Conservation (phyloP, 768 basidiomycete species). For the Amanita fuliginea region DNA sequence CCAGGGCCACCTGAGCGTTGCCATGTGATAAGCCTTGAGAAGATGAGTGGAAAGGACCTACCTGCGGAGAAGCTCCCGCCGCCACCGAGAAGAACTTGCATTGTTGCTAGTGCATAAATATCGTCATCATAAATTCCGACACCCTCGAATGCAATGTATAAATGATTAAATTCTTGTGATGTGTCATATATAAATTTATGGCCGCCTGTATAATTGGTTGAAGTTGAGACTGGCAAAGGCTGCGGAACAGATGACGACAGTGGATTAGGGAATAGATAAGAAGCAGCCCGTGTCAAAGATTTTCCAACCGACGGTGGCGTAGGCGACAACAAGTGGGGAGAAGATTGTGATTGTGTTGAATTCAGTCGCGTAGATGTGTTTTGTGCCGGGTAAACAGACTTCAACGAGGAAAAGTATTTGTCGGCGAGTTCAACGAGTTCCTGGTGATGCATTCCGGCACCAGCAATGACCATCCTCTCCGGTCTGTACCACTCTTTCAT, state of each 20-base stretch:
- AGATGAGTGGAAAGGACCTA: slow-evolving; percentile 15
- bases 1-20: slow-evolving; percentile 71
- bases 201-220: slow-evolving; percentile 77
- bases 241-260: slow-evolving; percentile 11
- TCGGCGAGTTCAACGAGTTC: slow-evolving; percentile 79
- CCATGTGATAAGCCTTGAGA: not conserved
- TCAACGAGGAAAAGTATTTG: slow-evolving; percentile 69
- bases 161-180: slow-evolving; percentile 73
- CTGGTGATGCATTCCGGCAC: slow-evolving; percentile 85
- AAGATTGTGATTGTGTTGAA: slow-evolving; percentile 24
- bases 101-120: slow-evolving; percentile 85
- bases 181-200: slow-evolving; percentile 55
- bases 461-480: slow-evolving; percentile 92
- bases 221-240: slow-evolving; percentile 20
- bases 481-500: slow-evolving; percentile 83
- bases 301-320: slow-evolving; percentile 47
- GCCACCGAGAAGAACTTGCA: slow-evolving; percentile 92
- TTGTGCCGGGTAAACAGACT: slow-evolving; percentile 22
- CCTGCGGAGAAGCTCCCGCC: slow-evolving; percentile 95
- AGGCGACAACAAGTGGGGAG: slow-evolving; percentile 46
- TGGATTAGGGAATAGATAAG: slow-evolving; percentile 51
- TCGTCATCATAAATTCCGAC: slow-evolving; percentile 85
- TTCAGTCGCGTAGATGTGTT: slow-evolving; percentile 17
- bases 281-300: slow-evolving; percentile 67
- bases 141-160: slow-evolving; percentile 90